These are phyloP conservation scores for Alternaria infectoria DNA, from an alignment of 2,329 filamentous ascomycete genomes.

Conservation along the genomic window DNA sequence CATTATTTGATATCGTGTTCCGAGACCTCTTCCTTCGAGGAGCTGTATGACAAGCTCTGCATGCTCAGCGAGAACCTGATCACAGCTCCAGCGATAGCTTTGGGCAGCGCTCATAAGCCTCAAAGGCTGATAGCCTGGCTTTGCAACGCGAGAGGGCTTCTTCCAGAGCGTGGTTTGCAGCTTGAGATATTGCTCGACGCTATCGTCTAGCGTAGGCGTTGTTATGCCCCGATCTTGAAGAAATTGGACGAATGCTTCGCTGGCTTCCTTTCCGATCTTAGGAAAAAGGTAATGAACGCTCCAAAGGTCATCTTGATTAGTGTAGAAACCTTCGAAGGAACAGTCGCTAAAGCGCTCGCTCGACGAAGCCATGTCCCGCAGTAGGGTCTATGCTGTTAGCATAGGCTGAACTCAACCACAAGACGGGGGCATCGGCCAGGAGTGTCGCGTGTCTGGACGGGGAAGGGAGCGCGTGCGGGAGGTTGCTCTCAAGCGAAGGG, in stretches of 20 bases:
- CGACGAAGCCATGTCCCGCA: not conserved
- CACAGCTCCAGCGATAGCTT: not conserved
- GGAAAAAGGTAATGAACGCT: not conserved
- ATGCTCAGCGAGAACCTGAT: not conserved
- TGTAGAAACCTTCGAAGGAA: not conserved
- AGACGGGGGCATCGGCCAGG: not conserved
- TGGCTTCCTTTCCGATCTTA: constrained; percentile 4
- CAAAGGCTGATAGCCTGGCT: not conserved
- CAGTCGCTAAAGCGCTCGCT: not conserved
- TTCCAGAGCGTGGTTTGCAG: constrained; percentile 20
- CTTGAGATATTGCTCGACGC: not conserved
- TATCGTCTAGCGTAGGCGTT: not conserved
- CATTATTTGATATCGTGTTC: not conserved
- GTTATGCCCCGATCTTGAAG: not conserved
- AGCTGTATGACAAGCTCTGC: not conserved
- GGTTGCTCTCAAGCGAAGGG: not conserved
- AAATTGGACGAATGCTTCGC: constrained; percentile 1
- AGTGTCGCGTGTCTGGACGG: not conserved
- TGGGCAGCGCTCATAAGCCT: not conserved
- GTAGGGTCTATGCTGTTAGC: not conserved
- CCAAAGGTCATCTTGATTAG: not conserved
- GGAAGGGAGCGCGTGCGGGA: not conserved
- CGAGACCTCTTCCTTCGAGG: not conserved
- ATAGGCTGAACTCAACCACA: not conserved
- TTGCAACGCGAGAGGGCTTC: not conserved